Percentiles rank a stretch among this genome's conserved stretches.
These are phyloP conservation scores for Kockiozyma suomiensis DNA, from an alignment of 805 yeast species.

Conservation along the genomic window DNA sequence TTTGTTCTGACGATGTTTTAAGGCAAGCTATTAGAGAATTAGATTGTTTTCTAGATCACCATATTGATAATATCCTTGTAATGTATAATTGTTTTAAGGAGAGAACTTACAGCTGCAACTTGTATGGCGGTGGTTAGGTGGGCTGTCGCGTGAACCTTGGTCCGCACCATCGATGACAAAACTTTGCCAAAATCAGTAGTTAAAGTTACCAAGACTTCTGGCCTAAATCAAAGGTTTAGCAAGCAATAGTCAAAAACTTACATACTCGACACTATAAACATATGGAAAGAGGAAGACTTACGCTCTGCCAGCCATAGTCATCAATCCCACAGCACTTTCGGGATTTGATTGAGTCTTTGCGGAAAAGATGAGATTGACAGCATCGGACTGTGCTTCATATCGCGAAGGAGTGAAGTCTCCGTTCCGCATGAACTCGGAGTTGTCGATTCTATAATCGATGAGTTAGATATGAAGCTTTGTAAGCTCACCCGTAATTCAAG, in stretches of 20 bases:
- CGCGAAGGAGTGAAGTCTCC: slow-evolving; percentile 91
- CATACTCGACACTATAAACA: too few relatives aligned
- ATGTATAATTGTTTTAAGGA: background rate
- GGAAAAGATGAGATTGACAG: slow-evolving; percentile 83
- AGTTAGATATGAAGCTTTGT: too few relatives aligned
- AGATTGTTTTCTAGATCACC: too few relatives aligned
- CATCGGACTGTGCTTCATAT: slow-evolving; percentile 88
- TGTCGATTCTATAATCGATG: slow-evolving; percentile 60
- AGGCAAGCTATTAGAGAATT: slow-evolving; percentile 58
- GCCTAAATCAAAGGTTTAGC: slow-evolving; percentile 48
- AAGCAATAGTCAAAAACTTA: too few relatives aligned
- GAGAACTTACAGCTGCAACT: slow-evolving; percentile 64
- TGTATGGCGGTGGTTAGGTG: slow-evolving; percentile 84
- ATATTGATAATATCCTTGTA: background rate
- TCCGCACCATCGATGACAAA: slow-evolving; percentile 79
- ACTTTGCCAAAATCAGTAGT: slow-evolving; percentile 87
- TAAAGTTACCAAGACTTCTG: slow-evolving; percentile 84
- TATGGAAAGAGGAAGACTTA: slow-evolving; percentile 10
- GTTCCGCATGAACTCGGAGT: slow-evolving; percentile 93
- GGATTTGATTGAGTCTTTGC: slow-evolving; percentile 87
- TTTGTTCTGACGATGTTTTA: slow-evolving; percentile 94
- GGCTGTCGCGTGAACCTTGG: slow-evolving; percentile 63
- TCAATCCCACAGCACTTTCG: slow-evolving; percentile 88
- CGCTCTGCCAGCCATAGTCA: slow-evolving; percentile 78
- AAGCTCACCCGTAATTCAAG: too few relatives aligned